Base-by-base conservation (phyloP, 2,329 filamentous ascomycete species). In the Byssoonygena ceratinophila region DNA sequence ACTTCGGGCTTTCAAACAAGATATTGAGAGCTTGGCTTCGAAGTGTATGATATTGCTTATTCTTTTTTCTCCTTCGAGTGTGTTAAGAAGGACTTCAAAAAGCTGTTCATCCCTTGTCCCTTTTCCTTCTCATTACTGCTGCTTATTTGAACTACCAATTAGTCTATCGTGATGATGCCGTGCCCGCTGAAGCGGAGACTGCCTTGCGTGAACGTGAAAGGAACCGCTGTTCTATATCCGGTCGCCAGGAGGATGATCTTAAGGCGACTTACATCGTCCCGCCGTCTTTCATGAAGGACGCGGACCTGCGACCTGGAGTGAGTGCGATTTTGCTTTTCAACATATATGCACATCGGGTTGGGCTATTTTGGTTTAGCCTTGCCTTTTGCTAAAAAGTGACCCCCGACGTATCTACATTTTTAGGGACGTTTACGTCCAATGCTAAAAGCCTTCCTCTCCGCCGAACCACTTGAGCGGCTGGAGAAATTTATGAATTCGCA, bases 231-330 rank as follows among this genome's bases (percentile, higher is more conserved):
- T 41, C 27, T 39, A 41, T 53, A 4, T 46, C 51, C 1, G 43
- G 51, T 20, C 3, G 22, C 1, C 18, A 22, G 12, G 32, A 12
- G 12, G 12, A n/a, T 7, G 27, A 43, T 1, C 16, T 43, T 12
- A 34, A 40, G 9, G 7, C 51, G 29, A 47, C 43, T 1, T 53
- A 53, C 25, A 53, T 53, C n/a, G 32, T 48, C 41, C 12, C 51
- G 31, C 44, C 51, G 1, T 53, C 51, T 2, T 32, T 53, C 18
- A 0, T 39, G 32, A 14, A 48, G 0, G 51, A 53, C 25, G 16
- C 16, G 1, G 48, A 51, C 3, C 18, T 51, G 37, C 37, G 25
- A 0, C 25, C 48, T 1, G 37, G 48, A 7, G 40, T 51, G 41
- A 39, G 36, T 40, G 32, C 8, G 14, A 29, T 29, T n/a, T n/a